phyloP scores from a whole-genome alignment of 768 basidiomycete species.

The Suillus luteus region DNA sequence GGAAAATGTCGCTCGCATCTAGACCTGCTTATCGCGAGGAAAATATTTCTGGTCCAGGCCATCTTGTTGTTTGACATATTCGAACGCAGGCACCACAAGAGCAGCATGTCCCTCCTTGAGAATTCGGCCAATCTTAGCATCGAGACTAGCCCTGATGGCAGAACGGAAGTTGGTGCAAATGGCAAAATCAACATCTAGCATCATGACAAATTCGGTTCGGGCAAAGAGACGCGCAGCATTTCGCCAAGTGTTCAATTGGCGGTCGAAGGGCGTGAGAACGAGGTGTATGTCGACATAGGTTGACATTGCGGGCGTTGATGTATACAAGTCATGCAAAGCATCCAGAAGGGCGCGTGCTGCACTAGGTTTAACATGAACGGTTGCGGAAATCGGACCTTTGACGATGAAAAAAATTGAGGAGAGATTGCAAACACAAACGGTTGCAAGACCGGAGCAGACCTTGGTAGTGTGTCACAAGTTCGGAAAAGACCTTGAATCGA shows the following conservation, averaged over 20 bases:
- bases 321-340: constrained; percentile 67
- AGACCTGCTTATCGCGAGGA: constrained; percentile 69
- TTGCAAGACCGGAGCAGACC: constrained; percentile 43
- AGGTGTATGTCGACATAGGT: constrained; percentile 83
- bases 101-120: constrained; percentile 65
- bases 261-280: constrained; percentile 76
- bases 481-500: constrained; percentile 70
- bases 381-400: constrained; percentile 81
- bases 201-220: constrained; percentile 82
- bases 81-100: constrained; percentile 85
- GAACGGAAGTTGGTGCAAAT: constrained; percentile 79
- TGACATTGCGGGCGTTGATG: constrained; percentile 63
- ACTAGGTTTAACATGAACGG: constrained; percentile 63
- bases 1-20: constrained; percentile 13
- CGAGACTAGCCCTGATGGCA: constrained; percentile 48
- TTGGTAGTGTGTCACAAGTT: constrained; percentile 75
- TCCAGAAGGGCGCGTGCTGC: constrained; percentile 52
- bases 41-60: constrained; percentile 61
- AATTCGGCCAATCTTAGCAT: constrained; percentile 35
- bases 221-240: constrained; percentile 85
- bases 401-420: neutral
- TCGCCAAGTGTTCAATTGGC: constrained; percentile 90
- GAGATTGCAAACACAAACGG: neutral
- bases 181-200: constrained; percentile 90
- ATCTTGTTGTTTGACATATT: constrained; percentile 66